phyloP scores from a whole-genome alignment of 2,329 filamentous ascomycete genomes.

The Amauroascus niger region DNA sequence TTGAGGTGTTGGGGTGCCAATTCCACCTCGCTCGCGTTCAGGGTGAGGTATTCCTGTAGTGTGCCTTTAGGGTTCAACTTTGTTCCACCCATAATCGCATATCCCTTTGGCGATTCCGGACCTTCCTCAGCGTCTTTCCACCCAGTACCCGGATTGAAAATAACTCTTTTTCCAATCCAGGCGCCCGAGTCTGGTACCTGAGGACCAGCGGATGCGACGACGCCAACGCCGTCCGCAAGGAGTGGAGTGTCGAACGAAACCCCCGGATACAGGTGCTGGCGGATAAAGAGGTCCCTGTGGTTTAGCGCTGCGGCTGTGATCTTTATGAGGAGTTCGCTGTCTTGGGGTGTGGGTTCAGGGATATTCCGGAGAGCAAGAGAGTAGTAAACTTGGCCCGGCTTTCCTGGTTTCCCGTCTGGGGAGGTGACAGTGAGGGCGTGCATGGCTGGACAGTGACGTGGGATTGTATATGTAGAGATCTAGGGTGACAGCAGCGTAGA shows the following conservation, averaged over 20 bases:
- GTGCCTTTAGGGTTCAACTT: conserved; percentile 57
- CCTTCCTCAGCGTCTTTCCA: conserved; percentile 65
- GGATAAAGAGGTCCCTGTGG: conserved; percentile 90
- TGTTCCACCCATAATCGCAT: conserved; percentile 46
- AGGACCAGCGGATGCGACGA: conserved; percentile 56
- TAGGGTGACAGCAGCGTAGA: too few species aligned
- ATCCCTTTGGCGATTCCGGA: conserved; percentile 50
- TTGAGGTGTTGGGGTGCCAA: conserved; percentile 62
- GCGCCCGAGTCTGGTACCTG: conserved; percentile 40
- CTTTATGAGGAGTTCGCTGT: conserved; percentile 62
- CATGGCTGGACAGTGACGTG: conserved; percentile 4
- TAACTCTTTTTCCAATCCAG: conserved; percentile 59
- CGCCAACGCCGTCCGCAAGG: conserved; percentile 71
- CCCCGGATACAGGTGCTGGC: conserved; percentile 81
- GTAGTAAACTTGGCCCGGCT: conserved; percentile 74
- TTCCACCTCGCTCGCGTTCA: conserved; percentile 65
- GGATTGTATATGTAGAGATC: not conserved
- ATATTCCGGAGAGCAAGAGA: conserved; percentile 47
- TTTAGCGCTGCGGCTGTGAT: conserved; percentile 77
- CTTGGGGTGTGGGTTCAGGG: conserved; percentile 53
- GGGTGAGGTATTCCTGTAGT: conserved; percentile 60
- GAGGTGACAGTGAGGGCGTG: conserved; percentile 37
- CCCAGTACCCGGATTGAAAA: conserved; percentile 67
- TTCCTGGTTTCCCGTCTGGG: conserved; percentile 55
- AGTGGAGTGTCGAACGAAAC: conserved; percentile 70